Evolutionary conservation across 495 filamentous ascomycete genomes (phyloP), one percentile per base, ranked within the genome.

Genomic region (Lasiosphaeria ovina): DNA sequence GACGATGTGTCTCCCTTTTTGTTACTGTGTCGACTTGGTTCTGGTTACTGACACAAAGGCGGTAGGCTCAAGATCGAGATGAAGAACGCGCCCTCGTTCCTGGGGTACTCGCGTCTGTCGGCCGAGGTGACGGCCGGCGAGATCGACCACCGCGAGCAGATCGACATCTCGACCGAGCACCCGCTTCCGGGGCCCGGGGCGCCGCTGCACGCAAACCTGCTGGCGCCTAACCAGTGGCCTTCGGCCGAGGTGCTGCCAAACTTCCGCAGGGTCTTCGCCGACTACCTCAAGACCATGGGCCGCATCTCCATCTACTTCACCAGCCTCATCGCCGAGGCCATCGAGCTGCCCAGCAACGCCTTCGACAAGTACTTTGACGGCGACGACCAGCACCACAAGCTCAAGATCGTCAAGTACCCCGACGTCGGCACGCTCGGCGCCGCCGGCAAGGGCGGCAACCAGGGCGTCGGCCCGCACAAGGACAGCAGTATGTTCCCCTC

Each of bases 211-310:
- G 81, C 87, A 64, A 91, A 93, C 69, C 84, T 97, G 32, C 82
- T 87, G 16, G 91, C 87, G 14, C 92, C 92, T 0, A 96, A 93
- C 67, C 89, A 96, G 81, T 98, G 94, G 94, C 94, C 94, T 0
- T 83, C 87, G 10, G 69, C 83, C 10, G 63, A 63, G 0, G 74
- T 81, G 49, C 81, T 96, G 16, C 92, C 94, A 0, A 69, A 74
- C 6, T 98, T 98, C 74, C 86, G 87, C 12, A 63, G 77, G 6
- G 81, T 85, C 3, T 87, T 87, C 62, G 84, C 88, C 36, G 74
- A 83, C 12, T 98, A 97, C 72, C 89, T 98, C 66, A 73, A 72
- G 10, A 81, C 81, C 55, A 91, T 96, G 82, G 83, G 85, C 57
- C 67, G 66, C 5, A 78, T 97, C 24, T 86, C 85, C 17, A 86